Base-by-base conservation (phyloP, 768 basidiomycete species). In the Tulasnella sp. region DNA sequence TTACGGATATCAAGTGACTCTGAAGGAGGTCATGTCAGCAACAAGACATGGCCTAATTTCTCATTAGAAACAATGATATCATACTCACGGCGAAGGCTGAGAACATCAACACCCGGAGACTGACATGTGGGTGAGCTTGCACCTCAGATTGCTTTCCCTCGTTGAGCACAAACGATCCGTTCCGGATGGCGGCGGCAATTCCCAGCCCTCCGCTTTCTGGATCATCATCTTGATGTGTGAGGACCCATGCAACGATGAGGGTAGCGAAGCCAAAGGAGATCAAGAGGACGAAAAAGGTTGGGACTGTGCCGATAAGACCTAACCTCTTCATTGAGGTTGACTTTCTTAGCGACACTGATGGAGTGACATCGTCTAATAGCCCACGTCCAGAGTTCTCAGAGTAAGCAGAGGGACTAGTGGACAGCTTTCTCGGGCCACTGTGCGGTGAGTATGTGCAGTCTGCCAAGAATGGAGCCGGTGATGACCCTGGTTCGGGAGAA, bases 1-100 rank as follows among this genome's bases (percentile, higher is more conserved):
- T 48, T n/a, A 75, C 41, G 28, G 73, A 75, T 34, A 75, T 75
- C 22, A 75, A n/a, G 8, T 75, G 73, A 41, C 73, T 75, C 73
- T 75, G 14, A 7, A 22, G 14, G 41, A 42, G 8, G n/a, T 12
- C 20, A 44, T 48, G n/a, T 75, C 16, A 75, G 40, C 31, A 18
- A 14, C 6, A 42, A 34, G 18, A 8, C 12, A 1, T 2, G 34
- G 24, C 6, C 37, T 24, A 9, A 2, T 11, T 2, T 4, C 64
- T 28, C 18, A 41, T n/a, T 24, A 37, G n/a, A 75, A 16, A 40
- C 16, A 42, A 34, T 12, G 2, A n/a, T n/a, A n/a, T 22, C 11
- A 22, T 9, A 12, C 46, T 41, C 40, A 75, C 73, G 18, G 73
- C 40, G 28, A 75, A 41, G 40, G 73, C 40, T n/a, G 73, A 75